Base-by-base conservation (phyloP, 495 filamentous ascomycete species). In the Hypoxylon perforatum region DNA sequence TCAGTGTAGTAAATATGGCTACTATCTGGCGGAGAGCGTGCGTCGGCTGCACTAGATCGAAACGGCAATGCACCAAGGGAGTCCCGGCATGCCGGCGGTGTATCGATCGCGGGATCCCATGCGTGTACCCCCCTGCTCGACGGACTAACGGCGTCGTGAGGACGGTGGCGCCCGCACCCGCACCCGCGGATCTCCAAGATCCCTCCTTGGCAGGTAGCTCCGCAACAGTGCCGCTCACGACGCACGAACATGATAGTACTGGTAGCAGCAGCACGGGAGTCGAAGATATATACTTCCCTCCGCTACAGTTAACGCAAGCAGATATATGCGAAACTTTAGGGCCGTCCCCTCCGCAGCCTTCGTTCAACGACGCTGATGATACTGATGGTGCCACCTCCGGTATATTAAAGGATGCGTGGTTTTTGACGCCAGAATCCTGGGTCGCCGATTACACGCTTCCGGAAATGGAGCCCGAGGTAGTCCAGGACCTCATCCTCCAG, bases 41-140 rank as follows among this genome's bases (percentile, higher is more conserved):
- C 22, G 48, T 65, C 0, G 48, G 48, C 30, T 74, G 72, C 46
- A 65, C 72, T 28, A 72, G 52, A 60, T 52, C 69, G n/a, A 74
- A 74, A 53, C 58, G 69, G 36, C 65, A 74, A 45, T 74, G 72
- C 56, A 72, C 60, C 12, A 74, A 74, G 46, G 41, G 59, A 17
- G 19, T 68, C 8, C 72, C 72, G 2, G 42, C 53, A 9, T 74
- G 69, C 23, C 69, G 66, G 14, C 59, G 72, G 15, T 74, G 72
- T 23, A 22, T 42, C 14, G 53, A 57, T 15, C 69, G 57, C 19
- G 52, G 52, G 1, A 18, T 72, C 5, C 48, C 33, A 12, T 74
- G 72, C 52, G 39, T 50, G 17, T 74, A 74, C 57, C 69, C 56
- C 3, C 62, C 70, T 3, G 45, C 68, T 4, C 53, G 70, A 28